Evolutionary conservation across 2,329 filamentous ascomycete genomes (phyloP), one percentile per base, ranked within the genome.

Genomic region (Alternaria ethzedia): DNA sequence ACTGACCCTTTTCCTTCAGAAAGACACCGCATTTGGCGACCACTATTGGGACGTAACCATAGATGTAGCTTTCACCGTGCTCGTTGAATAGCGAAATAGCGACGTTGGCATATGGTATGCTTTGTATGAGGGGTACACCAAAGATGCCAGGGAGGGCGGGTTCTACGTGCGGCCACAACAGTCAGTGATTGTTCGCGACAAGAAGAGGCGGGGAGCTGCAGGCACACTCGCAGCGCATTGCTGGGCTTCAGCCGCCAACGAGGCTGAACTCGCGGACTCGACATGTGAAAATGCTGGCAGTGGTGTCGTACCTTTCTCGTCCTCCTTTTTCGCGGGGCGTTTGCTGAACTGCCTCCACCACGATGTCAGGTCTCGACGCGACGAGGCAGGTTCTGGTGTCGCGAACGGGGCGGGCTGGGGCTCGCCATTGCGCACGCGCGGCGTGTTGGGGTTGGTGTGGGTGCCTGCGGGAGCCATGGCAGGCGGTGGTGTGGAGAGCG

Each of bases 11-110:
- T 80, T 99, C 96, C 81, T 99, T 99, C 70, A 99, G 80, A 72
- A 94, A 99, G 5, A 99, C 94, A 66, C 96, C 96, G 79, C 96
- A 98, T 81, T 99, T 99, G 36, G 96, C 96, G 57, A 99, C 95
- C 46, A 99, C 95, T 69, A 99, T 98, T 17, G 96, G 96, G 8
- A 99, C 95, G 76, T 98, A 98, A 75, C 96, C 96, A 80, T 98
- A 99, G 57, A 98, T 97, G 80, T 97, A 98, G 82, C 93, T 97
- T 80, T 96, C 89, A 30, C 95, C 95, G 70, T 96, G 88, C 70
- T 95, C 93, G 78, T 98, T 94, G 70, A 96, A 92, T 26, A 99
- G 87, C 21, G 95, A 98, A 75, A 99, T 99, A 68, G 96, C 96
- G 64, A 99, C 96, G 77, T 98, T 99, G 63, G 96, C 96, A 80